These are phyloP conservation scores for Boletus barrowsii DNA, from an alignment of 768 basidiomycete genomes.

Conservation along the genomic window DNA sequence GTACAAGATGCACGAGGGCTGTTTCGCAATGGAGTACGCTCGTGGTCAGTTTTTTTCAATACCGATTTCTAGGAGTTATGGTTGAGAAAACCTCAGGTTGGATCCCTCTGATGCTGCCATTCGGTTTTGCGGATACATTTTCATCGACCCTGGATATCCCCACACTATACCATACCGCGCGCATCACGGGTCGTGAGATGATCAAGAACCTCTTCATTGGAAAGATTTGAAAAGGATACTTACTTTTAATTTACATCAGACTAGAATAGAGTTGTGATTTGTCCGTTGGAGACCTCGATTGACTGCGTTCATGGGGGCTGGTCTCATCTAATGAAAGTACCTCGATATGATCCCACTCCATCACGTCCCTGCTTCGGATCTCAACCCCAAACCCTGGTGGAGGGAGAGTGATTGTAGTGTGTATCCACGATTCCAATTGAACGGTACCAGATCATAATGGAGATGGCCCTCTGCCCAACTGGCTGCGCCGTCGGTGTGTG, in stretches of 20 bases:
- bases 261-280: not conserved
- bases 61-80: not conserved
- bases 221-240: conserved; percentile 59
- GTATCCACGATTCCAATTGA: no score
- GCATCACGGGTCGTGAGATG: conserved; percentile 83
- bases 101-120: conserved; percentile 96
- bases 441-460: no score
- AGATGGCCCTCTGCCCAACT: not conserved
- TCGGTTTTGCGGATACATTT: conserved; percentile 83
- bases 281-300: no score
- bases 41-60: conserved; percentile 55
- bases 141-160: conserved; percentile 87
- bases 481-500: not conserved
- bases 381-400: no score
- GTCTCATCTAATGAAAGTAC: not conserved
- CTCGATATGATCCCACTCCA: no score
- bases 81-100: conserved; percentile 58
- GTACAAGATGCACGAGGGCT: conserved; percentile 96
- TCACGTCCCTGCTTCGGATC: no score
- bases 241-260: not conserved
- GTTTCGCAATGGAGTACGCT: conserved; percentile 95
- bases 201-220: conserved; percentile 75
- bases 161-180: conserved; percentile 74
- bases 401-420: no score
- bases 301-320: not conserved